phyloP scores from a whole-genome alignment of 176 grass and related monocot species.

The Triticum monococcum region DNA sequence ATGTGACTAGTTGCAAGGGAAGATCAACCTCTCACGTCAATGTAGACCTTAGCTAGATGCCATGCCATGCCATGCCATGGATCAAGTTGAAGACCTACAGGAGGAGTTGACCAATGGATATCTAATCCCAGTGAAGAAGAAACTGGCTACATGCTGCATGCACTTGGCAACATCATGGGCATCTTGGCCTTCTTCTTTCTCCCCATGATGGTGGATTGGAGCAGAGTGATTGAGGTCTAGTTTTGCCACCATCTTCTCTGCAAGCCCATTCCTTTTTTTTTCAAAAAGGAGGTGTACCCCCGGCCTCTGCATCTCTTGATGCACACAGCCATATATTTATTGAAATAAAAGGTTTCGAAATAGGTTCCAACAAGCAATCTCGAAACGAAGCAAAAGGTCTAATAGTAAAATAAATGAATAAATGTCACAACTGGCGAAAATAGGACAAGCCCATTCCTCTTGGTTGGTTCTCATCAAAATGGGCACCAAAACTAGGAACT shows the following conservation, averaged over 20 bases:
- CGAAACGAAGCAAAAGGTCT: no score
- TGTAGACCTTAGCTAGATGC: neutral
- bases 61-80: neutral
- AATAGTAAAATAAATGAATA: no score
- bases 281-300: no score
- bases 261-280: neutral
- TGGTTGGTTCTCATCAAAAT: constrained; percentile 19
- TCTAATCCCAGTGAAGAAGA: neutral
- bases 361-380: no score
- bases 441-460: neutral
- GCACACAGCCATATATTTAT: no score
- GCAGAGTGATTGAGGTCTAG: constrained; percentile 24
- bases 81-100: neutral
- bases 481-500: neutral
- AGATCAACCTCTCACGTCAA: constrained; percentile 1
- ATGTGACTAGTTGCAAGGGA: neutral
- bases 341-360: no score
- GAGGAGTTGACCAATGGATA: constrained; percentile 18
- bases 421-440: no score
- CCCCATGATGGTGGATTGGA: neutral
- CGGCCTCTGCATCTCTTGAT: no score
- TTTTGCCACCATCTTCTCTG: constrained; percentile 20
- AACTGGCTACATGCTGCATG: neutral
- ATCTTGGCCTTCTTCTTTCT: neutral
- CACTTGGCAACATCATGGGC: neutral